Percentiles rank a stretch among this genome's conserved stretches.
These are phyloP conservation scores for Claviceps cyperi DNA, from an alignment of 2,329 filamentous ascomycete genomes.

Conservation along the genomic window DNA sequence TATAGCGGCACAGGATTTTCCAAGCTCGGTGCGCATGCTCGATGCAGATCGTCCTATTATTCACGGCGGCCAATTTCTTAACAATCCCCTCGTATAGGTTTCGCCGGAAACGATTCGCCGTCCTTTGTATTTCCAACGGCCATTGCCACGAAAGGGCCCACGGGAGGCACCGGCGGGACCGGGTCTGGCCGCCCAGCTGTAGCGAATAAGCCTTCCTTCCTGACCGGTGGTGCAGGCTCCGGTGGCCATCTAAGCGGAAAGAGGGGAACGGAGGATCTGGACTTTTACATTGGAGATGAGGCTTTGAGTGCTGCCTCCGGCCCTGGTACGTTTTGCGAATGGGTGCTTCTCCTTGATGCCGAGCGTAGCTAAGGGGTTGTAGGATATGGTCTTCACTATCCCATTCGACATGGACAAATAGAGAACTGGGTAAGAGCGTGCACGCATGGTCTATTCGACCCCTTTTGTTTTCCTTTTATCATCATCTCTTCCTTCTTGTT, in stretches of 20 bases:
- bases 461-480: not conserved
- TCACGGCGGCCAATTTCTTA: conserved; percentile 10
- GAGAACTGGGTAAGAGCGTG: conserved; percentile 77
- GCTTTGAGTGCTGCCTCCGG: conserved; percentile 72
- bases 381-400: conserved; percentile 95
- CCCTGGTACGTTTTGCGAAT: conserved; percentile 44
- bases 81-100: conserved; percentile 44
- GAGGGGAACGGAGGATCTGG: conserved; percentile 90
- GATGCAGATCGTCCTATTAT: not conserved
- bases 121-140: conserved; percentile 99
- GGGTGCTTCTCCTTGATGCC: not conserved
- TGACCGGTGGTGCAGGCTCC: conserved; percentile 78
- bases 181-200: conserved; percentile 82
- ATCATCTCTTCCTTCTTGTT: not conserved
- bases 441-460: no score
- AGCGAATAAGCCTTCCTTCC: conserved; percentile 86
- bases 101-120: conserved; percentile 96
- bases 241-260: conserved; percentile 66
- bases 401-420: conserved; percentile 93
- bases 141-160: conserved; percentile 81
- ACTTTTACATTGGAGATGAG: conserved; percentile 98
- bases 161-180: conserved; percentile 55
- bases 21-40: conserved; percentile 64
- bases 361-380: conserved; percentile 6
- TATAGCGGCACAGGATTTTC: conserved; percentile 96